A percentile compares a stretch with the other conserved stretches of the same genome.
phyloP scores from a whole-genome alignment of 2,329 filamentous ascomycete genomes.

The Metarhizium guizhouense region DNA sequence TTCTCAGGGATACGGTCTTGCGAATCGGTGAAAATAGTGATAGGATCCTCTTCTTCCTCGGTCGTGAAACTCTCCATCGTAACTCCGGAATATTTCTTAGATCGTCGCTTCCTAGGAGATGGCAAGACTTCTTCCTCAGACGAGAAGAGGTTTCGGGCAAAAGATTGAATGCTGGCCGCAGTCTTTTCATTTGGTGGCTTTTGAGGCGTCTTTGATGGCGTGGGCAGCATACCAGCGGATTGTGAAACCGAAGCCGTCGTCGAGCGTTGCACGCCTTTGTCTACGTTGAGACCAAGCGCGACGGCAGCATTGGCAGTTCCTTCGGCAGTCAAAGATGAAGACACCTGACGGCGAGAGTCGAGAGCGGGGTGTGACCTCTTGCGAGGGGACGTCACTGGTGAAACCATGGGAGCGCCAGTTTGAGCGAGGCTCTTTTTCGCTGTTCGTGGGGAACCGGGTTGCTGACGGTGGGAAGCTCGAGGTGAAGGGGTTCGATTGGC shows the following conservation, averaged over 20 bases:
- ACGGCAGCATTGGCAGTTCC: slow-evolving; percentile 33
- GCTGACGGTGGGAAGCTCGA: slow-evolving; percentile 23
- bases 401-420: slow-evolving; percentile 23
- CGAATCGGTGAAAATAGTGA: slow-evolving; percentile 69
- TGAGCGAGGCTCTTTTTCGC: slow-evolving; percentile 21
- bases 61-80: slow-evolving; percentile 49
- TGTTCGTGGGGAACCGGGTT: slow-evolving; percentile 22
- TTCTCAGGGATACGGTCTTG: slow-evolving; percentile 66
- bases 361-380: slow-evolving; percentile 41
- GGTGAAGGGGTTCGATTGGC: slow-evolving; percentile 49
- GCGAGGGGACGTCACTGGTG: slow-evolving; percentile 36
- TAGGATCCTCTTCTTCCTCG: slow-evolving; percentile 48
- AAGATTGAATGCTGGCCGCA: slow-evolving; percentile 39
- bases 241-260: slow-evolving; percentile 20
- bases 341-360: slow-evolving; percentile 38
- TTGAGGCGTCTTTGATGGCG: slow-evolving; percentile 68
- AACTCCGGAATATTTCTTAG: slow-evolving; percentile 47
- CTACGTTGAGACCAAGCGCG: slow-evolving; percentile 27
- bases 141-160: slow-evolving; percentile 56
- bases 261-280: slow-evolving; percentile 17
- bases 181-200: slow-evolving; percentile 48
- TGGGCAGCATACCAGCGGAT: slow-evolving; percentile 55
- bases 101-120: slow-evolving; percentile 47
- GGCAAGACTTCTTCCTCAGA: slow-evolving; percentile 49
- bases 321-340: slow-evolving; percentile 35